Base-by-base conservation (phyloP, 768 basidiomycete species). In the Crepidotus variabilis region DNA sequence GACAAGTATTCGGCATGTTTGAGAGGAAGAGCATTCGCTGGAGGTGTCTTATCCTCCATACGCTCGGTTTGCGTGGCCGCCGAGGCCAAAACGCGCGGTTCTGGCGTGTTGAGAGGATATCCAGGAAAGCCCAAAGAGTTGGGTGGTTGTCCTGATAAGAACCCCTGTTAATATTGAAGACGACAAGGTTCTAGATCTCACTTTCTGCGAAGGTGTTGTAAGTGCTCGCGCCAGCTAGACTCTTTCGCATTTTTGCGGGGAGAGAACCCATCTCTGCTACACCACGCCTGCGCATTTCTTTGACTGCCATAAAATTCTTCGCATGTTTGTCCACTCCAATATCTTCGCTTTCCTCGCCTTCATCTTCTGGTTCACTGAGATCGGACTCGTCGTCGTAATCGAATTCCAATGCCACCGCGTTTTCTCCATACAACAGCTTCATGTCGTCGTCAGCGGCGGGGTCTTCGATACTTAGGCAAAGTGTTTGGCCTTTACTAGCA, bases 401-500 rank as follows among this genome's bases (percentile, higher is more conserved):
- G 14, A 78, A 86, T 61, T 85, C 83, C 60, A 88, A 76, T 39
- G 86, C 66, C 61, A 88, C 76, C 1, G 84, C 71, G 57, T 75
- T 77, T 56, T 86, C 84, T 56, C 80, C 78, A 69, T 82, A 80
- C 11, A 71, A 64, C 39, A 62, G 57, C 51, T 59, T 60, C 47
- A 47, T 32, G 33, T 61, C 63, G 39, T 61, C 62, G 35, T 52
- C 56, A 47, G 49, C 54, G 20, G 58, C 39, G 28, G 66, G 77
- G 23, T 77, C 74, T 39, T 76, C 77, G 33, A 88, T 72, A 6
- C 85, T 77, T 53, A 89, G 75, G 48, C 87, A 74, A 51, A 89
- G 81, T 70, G 86, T 84, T 69, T 86, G 86, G 56, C 87, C 87
- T 11, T 86, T 82, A 65, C 80, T 86, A 62, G 87, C 79, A 65